A percentile compares a stretch with the other conserved stretches of the same genome.
Conservation (phyloP, 2,329 filamentous ascomycete genomes). For the Davidsoniella eucalypti region DNA sequence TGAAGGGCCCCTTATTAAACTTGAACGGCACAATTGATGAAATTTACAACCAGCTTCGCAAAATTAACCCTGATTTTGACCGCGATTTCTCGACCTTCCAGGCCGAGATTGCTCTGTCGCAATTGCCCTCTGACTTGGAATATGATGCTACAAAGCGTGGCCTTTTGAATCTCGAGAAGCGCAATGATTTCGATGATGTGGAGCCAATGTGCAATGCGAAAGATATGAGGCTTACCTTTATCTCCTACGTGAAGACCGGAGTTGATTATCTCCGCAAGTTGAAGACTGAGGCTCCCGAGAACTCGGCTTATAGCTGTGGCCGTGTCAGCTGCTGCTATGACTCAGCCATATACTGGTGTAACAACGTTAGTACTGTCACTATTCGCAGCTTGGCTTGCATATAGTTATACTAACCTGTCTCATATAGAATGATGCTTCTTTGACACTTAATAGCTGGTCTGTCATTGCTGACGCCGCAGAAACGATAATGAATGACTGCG, state of each 20-base stretch:
- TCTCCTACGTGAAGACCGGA: conserved; percentile 6
- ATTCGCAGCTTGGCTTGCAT: too few species aligned
- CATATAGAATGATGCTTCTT: neutral
- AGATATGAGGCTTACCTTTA: conserved; percentile 2
- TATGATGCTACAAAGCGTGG: neutral
- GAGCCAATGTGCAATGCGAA: neutral
- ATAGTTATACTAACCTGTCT: neutral
- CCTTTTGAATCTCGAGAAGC: neutral
- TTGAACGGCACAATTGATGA: conserved; percentile 14
- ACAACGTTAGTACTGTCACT: conserved; percentile 3
- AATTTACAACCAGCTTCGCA: conserved; percentile 13
- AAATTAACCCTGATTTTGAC: conserved; percentile 15
- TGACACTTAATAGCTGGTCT: conserved; percentile 4
- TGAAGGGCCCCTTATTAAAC: neutral
- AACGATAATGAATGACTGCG: neutral
- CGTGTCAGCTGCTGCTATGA: conserved; percentile 8
- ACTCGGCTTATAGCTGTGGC: conserved; percentile 6
- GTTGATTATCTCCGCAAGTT: conserved; percentile 5
- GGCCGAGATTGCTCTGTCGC: neutral
- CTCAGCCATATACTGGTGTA: conserved; percentile 8
- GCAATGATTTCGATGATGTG: neutral
- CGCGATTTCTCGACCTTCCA: conserved; percentile 11
- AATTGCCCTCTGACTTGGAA: too few species aligned
- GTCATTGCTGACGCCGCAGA: conserved; percentile 3
- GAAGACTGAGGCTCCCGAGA: neutral